Evolutionary conservation across 371 early-diverging fungal genomes (phyloP).

Genomic region (Choanephora cucurbitarum): DNA sequence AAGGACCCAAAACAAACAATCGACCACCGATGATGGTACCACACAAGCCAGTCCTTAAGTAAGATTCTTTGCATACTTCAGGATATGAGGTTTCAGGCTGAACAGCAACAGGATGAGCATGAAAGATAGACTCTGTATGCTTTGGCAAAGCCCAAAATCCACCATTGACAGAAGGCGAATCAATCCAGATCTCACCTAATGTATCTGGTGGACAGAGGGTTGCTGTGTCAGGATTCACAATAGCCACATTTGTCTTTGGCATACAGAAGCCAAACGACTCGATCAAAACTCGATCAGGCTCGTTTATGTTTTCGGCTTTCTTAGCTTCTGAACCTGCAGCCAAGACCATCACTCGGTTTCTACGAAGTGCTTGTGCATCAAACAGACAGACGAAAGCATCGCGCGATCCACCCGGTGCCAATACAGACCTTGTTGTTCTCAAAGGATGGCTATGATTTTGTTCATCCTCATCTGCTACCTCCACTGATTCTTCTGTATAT

Average conservation of each 20-base stretch:
- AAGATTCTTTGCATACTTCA: slow-evolving; percentile 50
- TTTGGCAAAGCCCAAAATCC: slow-evolving; percentile 78
- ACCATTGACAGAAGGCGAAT: slow-evolving; percentile 65
- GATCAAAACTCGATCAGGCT: slow-evolving; percentile 5
- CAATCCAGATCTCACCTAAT: slow-evolving; percentile 83
- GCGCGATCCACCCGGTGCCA: slow-evolving; percentile 44
- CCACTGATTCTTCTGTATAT: slow-evolving; percentile 16
- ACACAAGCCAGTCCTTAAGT: slow-evolving; percentile 74
- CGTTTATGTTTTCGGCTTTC: slow-evolving; percentile 9
- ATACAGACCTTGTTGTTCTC: slow-evolving; percentile 10
- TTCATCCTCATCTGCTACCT: slow-evolving; percentile 11
- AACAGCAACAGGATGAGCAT: slow-evolving; percentile 58
- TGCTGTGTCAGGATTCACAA: slow-evolving; percentile 78
- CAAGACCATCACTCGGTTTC: slow-evolving; percentile 42
- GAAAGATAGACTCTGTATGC: slow-evolving; percentile 71
- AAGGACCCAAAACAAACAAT: slow-evolving; percentile 70
- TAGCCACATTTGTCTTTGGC: slow-evolving; percentile 58
- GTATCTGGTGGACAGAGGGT: slow-evolving; percentile 68
- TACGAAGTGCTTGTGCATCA: slow-evolving; percentile 49
- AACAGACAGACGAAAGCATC: slow-evolving; percentile 50
- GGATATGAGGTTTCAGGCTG: slow-evolving; percentile 48
- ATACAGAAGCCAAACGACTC: slow-evolving; percentile 59
- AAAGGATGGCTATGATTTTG: slow-evolving; percentile 4
- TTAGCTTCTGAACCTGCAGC: slow-evolving; percentile 45
- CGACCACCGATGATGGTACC: slow-evolving; percentile 73